Conservation (phyloP, 257 asterid genomes). For the Solanum peruvianum region DNA sequence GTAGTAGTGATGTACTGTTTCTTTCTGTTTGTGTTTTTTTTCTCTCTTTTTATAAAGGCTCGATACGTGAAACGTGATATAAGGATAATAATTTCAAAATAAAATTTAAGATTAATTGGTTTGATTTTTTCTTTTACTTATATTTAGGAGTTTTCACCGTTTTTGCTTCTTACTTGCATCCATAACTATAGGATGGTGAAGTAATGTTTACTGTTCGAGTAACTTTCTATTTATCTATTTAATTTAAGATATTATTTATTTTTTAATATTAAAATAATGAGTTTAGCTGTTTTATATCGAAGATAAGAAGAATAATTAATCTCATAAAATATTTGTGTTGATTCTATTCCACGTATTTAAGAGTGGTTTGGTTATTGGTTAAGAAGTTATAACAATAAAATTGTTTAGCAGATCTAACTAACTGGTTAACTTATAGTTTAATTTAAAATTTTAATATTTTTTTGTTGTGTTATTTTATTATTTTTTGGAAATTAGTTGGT, state of each 20-base stretch:
- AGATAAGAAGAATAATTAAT: background rate
- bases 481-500: no score
- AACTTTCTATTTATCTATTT: background rate
- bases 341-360: background rate
- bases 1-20: background rate
- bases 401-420: background rate
- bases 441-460: no score
- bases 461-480: background rate
- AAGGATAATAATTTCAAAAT: no score
- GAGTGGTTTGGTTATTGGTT: background rate
- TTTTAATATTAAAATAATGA: background rate
- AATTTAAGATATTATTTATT: background rate
- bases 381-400: background rate
- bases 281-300: background rate
- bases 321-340: background rate
- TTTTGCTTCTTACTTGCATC: background rate
- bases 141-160: background rate
- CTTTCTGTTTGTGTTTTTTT: background rate
- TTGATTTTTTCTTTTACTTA: background rate
- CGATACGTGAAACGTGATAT: no score
- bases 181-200: background rate
- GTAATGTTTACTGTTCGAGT: background rate
- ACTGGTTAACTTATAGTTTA: background rate
- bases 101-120: background rate
- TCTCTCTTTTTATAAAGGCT: no score